These are phyloP conservation scores for Colletotrichum magnum DNA, from an alignment of 2,329 filamentous ascomycete genomes.

Conservation along the genomic window DNA sequence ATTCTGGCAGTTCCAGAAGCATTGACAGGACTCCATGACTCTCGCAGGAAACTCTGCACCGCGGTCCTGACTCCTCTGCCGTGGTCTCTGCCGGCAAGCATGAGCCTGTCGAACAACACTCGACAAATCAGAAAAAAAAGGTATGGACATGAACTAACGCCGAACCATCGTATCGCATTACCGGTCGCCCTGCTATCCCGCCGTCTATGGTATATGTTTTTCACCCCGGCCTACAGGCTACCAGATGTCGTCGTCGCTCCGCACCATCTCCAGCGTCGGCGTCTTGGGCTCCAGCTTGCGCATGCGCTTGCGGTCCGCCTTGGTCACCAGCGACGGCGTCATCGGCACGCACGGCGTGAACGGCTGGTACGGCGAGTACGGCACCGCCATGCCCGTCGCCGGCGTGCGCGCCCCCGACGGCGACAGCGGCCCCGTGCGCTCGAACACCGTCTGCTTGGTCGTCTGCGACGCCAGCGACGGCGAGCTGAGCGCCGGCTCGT, in stretches of 20 bases:
- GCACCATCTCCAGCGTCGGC: conserved; percentile 73
- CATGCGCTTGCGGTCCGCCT: conserved; percentile 78
- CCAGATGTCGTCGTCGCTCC: conserved; percentile 76
- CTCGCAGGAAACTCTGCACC: conserved; percentile 9
- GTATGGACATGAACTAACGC: neutral
- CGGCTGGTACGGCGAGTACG: conserved; percentile 85
- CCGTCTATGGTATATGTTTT: conserved; percentile 39
- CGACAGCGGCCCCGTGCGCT: conserved; percentile 67
- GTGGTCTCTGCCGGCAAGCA: neutral
- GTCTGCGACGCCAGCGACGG: conserved; percentile 62
- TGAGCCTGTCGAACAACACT: too few relatives aligned
- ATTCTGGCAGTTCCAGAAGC: conserved; percentile 24
- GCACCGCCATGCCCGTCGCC: conserved; percentile 72
- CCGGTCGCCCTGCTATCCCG: conserved; percentile 34
- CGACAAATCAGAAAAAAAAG: too few relatives aligned
- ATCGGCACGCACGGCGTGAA: conserved; percentile 82
- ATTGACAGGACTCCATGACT: conserved; percentile 16
- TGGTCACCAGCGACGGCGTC: conserved; percentile 81
- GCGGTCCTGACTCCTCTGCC: conserved; percentile 5
- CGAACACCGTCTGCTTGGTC: conserved; percentile 76
- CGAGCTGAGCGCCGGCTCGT: conserved; percentile 69
- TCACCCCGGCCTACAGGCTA: conserved; percentile 51
- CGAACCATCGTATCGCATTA: conserved; percentile 30
- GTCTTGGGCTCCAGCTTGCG: conserved; percentile 75
- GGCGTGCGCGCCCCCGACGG: conserved; percentile 74